These are phyloP conservation scores for Lotmaria passim DNA, from an alignment of 208 protist genomes.

Conservation along the genomic window DNA sequence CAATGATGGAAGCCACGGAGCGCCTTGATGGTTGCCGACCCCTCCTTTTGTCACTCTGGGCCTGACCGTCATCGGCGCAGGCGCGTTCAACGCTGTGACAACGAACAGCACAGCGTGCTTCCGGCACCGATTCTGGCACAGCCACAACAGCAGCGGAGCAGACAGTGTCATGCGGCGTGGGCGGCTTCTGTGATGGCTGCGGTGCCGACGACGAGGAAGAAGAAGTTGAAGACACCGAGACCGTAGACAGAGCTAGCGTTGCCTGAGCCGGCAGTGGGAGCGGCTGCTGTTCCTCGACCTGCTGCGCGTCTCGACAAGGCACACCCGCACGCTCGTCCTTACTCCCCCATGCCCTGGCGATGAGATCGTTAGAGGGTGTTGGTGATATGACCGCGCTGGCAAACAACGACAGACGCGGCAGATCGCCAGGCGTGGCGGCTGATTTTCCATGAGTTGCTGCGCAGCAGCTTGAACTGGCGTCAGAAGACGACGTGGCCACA, in stretches of 20 bases:
- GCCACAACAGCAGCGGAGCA: no score
- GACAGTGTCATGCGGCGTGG: no score
- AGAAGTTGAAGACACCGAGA: not conserved
- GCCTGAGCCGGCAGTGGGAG: not conserved
- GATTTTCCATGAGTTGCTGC: no score
- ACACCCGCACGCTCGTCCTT: not conserved
- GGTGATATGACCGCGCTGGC: not conserved
- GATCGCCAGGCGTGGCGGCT: no score
- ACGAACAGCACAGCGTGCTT: no score
- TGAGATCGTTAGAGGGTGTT: slow-evolving; percentile 20
- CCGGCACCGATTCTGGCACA: no score
- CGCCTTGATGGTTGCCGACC: not conserved
- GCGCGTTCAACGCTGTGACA: no score
- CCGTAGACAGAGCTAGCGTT: not conserved
- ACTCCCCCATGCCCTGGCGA: slow-evolving; percentile 21
- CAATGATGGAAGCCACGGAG: not conserved
- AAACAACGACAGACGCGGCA: not conserved
- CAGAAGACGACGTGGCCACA: no score
- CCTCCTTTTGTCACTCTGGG: no score
- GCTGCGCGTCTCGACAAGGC: not conserved
- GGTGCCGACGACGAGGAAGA: not conserved
- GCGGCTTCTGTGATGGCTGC: no score
- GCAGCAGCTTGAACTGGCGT: no score
- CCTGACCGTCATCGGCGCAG: no score
- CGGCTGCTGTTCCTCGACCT: not conserved